Evolutionary conservation across 2,329 filamentous ascomycete genomes (phyloP).

Genomic region (Harringtonia aguacate): DNA sequence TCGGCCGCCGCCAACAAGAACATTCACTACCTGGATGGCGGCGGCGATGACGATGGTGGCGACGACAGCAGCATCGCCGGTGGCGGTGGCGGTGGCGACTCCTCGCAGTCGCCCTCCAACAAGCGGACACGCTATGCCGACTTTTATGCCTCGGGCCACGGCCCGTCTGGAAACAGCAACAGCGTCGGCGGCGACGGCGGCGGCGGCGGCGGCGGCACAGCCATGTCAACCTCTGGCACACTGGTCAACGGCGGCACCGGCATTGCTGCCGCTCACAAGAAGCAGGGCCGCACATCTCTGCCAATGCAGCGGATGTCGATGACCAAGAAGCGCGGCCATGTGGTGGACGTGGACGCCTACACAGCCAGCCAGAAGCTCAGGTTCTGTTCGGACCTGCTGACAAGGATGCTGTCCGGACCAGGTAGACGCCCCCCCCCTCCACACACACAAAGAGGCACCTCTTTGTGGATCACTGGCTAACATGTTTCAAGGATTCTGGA

Average conservation of each 20-base stretch:
- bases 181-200: background rate
- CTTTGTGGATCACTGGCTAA: no score
- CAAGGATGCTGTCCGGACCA: slow-evolving; percentile 51
- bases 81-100: slow-evolving; percentile 27
- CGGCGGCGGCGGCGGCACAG: background rate
- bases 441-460: no score
- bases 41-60: slow-evolving; percentile 25
- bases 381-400: slow-evolving; percentile 47
- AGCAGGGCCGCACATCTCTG: slow-evolving; percentile 19
- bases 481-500: slow-evolving; percentile 63
- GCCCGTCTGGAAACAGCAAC: background rate
- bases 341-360: slow-evolving; percentile 18
- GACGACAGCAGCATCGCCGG: background rate
- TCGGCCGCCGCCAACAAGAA: slow-evolving; percentile 26
- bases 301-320: slow-evolving; percentile 11
- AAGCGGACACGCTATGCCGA: slow-evolving; percentile 33
- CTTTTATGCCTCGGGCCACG: background rate
- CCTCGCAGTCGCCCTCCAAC: slow-evolving; percentile 12
- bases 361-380: slow-evolving; percentile 36
- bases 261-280: slow-evolving; percentile 13
- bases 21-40: slow-evolving; percentile 36
- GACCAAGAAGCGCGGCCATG: slow-evolving; percentile 9
- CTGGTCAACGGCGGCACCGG: background rate
- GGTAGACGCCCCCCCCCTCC: slow-evolving; percentile 33
- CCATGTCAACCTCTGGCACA: background rate